phyloP scores from a whole-genome alignment of 306 rosid genomes.

The Begonia peltatifolia region DNA sequence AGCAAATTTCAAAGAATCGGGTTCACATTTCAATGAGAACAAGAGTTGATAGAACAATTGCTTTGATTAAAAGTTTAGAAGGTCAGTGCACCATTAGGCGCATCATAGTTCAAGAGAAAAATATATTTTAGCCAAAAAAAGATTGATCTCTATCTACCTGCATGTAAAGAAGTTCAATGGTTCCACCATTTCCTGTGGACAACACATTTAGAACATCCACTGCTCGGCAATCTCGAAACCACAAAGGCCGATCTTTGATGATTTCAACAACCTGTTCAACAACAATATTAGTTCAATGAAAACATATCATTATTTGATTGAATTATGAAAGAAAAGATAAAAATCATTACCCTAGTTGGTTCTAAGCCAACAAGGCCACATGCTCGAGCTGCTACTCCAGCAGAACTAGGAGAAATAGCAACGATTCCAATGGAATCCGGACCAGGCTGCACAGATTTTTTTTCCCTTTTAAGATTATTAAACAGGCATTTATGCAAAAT shows the following conservation, averaged over 20 bases:
- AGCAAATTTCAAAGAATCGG: too few species aligned
- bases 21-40: too few species aligned
- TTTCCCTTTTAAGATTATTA: background rate
- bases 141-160: conserved; percentile 36
- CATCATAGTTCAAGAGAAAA: background rate
- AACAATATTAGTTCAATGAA: background rate
- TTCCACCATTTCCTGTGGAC: conserved; percentile 87
- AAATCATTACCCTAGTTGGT: conserved; percentile 76
- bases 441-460: conserved; percentile 72
- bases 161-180: conserved; percentile 91
- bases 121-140: background rate
- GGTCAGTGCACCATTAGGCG: too few species aligned
- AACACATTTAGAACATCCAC: conserved; percentile 67
- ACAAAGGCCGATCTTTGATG: conserved; percentile 87
- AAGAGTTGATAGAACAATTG: too few species aligned
- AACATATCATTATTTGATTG: background rate
- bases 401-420: conserved; percentile 97
- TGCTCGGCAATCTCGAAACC: conserved; percentile 88
- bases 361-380: conserved; percentile 97
- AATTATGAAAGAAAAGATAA: conserved; percentile 1
- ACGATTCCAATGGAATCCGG: conserved; percentile 99
- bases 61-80: too few species aligned
- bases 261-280: conserved; percentile 72
- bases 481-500: too few species aligned
- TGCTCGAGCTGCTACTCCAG: conserved; percentile 99